Evolutionary conservation across 2,329 filamentous ascomycete genomes (phyloP), one percentile per base, ranked within the genome.

Genomic region (Phaeophleospora eucalypticola): DNA sequence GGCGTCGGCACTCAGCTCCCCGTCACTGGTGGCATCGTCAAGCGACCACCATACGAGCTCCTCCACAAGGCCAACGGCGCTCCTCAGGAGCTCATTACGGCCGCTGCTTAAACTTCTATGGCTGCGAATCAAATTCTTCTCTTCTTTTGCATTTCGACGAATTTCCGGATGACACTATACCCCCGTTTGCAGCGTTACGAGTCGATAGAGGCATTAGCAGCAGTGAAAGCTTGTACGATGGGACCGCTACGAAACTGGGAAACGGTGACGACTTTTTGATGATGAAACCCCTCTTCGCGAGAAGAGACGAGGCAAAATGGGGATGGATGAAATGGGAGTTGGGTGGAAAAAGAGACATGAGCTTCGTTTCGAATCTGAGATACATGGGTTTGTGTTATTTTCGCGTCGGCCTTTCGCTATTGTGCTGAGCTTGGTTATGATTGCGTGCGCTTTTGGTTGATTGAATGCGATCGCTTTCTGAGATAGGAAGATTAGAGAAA

Each of bases 1-100:
- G 81, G 85, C 53, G 80, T 73, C 44, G 76, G 81, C 64, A 90
- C 87, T 48, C 80, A 80, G 63, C 79, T 97, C 39, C 91, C 91
- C 8, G 86, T 95, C 45, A 95, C 90, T 27, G 91, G 91, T 65
- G 91, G 91, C 67, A 95, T 97, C 59, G 79, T 95, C 57, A 93
- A 91, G 75, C 83, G 83, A 43, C 83, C 82, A n/a, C 84, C 85
- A 4, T 78, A 85, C 59, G 84, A 89, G 68, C 77, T 87, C 43
- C 71, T 88, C 46, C 49, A 61, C 59, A 71, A 71, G 58, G 58
- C 58, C 38, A 65, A 68, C 41, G 65, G 61, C 12, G 65, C 61
- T 14, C 63, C 67, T 1, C 53, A 58, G 40, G 65, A 71, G 60
- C 59, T 71, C 33, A 66, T 56, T 48, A 57, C 58, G 21, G 58